Base-by-base conservation (phyloP, 208 protist genomes). In the Trypanosoma grayi region DNA sequence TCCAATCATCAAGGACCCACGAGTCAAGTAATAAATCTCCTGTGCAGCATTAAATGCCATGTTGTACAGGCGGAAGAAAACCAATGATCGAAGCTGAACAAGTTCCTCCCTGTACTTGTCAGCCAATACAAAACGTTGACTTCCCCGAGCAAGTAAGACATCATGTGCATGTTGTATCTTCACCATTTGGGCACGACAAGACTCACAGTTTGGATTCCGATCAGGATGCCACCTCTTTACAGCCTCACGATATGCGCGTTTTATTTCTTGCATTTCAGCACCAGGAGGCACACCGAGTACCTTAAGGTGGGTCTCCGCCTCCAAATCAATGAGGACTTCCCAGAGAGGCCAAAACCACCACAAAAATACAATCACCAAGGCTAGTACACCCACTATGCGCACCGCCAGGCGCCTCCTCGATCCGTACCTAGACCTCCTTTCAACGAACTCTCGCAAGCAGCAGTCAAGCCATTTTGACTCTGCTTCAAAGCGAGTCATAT, bases 161-260 rank as follows among this genome's bases (percentile, higher is more conserved):
- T 95, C 79, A 58, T 92, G 83, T 8, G 89, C 89, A 22, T 85
- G 73, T 55, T 92, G 87, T 18, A 93, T 75, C 22, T 81, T 75
- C 40, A 85, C 75, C 58, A 73, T 81, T 18, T 85, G 67, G 0
- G 52, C 46, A 28, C 81, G 79, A 51, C 89, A 95, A 31, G 52
- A 60, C 5, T 89, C 73, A 46, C 89, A 95, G 20, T 63, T 64
- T 0, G 89, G 89, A 50, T 92, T 92, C 9, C 69, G 61, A 65
- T 95, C 89, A 41, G 89, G 89, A 71, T 95, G 89, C 81, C 80
- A 92, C 31, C 56, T 56, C 55, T 80, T 90, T 54, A 87, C 77
- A 58, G 81, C 66, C 34, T 81, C 60, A n/a, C 89, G 75, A 60
- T 95, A 95, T 4, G 83, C 89, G 25, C 65, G 69, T 30, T 84